Evolutionary conservation across 805 yeast genomes (phyloP).

Genomic region (Candida vaughaniae): DNA sequence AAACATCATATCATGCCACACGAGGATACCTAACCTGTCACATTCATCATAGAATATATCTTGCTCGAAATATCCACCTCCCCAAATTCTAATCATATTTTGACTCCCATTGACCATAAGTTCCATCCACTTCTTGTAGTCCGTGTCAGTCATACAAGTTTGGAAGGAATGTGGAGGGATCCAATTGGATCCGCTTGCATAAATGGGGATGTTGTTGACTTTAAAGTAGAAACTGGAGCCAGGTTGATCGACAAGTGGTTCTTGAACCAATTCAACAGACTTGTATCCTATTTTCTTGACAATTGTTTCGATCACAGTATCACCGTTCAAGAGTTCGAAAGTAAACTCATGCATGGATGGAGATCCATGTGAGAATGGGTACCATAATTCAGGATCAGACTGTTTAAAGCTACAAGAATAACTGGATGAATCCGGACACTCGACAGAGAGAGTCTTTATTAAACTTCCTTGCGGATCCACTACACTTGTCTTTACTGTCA

Average conservation of each 20-base stretch:
- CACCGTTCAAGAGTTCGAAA: conserved; percentile 9
- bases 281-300: conserved; percentile 37
- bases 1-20: conserved; percentile 59
- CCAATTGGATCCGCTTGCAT: conserved; percentile 45
- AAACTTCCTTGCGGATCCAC: too few relatives aligned
- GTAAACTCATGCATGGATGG: conserved; percentile 29
- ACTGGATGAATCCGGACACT: too few relatives aligned
- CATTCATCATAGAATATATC: conserved; percentile 43
- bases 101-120: conserved; percentile 39
- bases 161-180: conserved; percentile 45
- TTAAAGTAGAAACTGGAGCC: conserved; percentile 43
- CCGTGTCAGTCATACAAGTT: conserved; percentile 27
- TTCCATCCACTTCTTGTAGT: conserved; percentile 35
- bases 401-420: conserved; percentile 6
- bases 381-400: conserved; percentile 37
- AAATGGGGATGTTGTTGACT: conserved; percentile 39
- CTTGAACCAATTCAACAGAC: conserved; percentile 38
- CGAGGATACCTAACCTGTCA: conserved; percentile 42
- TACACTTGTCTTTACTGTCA: too few relatives aligned
- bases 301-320: conserved; percentile 6
- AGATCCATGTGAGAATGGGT: conserved; percentile 35
- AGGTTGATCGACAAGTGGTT: conserved; percentile 19
- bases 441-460: too few relatives aligned
- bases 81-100: conserved; percentile 49
- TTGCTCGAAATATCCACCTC: conserved; percentile 46